phyloP scores from a whole-genome alignment of 176 grass and related monocot species.

The Avena sativa region DNA sequence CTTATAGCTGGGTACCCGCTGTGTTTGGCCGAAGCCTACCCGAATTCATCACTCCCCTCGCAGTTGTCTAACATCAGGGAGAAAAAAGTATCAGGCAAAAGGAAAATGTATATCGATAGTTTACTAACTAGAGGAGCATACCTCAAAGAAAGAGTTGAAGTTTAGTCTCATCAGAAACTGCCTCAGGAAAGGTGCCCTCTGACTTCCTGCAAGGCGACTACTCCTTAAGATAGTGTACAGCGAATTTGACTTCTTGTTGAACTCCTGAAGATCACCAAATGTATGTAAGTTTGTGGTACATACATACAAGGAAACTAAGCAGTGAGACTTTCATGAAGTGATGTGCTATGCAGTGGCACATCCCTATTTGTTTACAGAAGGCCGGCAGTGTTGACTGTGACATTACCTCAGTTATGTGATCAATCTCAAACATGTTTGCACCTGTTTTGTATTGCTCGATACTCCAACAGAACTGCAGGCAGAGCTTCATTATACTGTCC shows the following conservation, averaged over 20 bases:
- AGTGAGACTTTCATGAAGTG: background rate
- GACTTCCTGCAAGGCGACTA: constrained; percentile 83
- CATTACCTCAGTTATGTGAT: constrained; percentile 89
- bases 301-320: constrained; percentile 27
- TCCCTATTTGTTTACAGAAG: background rate
- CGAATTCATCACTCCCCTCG: constrained; percentile 84
- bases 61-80: constrained; percentile 59
- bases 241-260: constrained; percentile 99
- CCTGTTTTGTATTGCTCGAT: constrained; percentile 79
- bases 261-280: constrained; percentile 58
- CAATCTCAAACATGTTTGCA: constrained; percentile 69
- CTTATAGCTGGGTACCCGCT: constrained; percentile 35
- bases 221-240: constrained; percentile 91
- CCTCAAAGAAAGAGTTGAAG: constrained; percentile 97
- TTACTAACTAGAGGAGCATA: constrained; percentile 6
- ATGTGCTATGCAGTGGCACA: background rate
- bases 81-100: background rate
- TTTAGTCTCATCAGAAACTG: constrained; percentile 97
- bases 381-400: background rate
- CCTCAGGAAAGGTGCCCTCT: constrained; percentile 89
- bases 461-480: constrained; percentile 94
- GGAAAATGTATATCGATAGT: background rate
- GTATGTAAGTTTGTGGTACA: background rate
- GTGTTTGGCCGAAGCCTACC: constrained; percentile 57
- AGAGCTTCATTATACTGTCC: constrained; percentile 97